These are phyloP conservation scores for Ananas comosus DNA, from an alignment of 176 grass and related monocot genomes.

Conservation along the genomic window DNA sequence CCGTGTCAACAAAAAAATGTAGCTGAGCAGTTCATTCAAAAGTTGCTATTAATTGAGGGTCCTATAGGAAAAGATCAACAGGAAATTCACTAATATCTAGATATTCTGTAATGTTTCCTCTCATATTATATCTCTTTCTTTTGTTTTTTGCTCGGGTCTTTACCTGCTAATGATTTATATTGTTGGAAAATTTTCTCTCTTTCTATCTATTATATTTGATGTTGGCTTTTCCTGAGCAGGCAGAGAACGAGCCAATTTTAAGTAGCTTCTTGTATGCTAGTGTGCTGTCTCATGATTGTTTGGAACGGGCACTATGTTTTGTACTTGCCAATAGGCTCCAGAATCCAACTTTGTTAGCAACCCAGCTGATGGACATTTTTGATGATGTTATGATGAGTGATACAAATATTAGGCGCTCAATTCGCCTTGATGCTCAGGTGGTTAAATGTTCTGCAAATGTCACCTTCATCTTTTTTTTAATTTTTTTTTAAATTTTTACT, in stretches of 20 bases:
- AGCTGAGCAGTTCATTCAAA: too few relatives aligned
- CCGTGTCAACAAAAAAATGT: too few relatives aligned
- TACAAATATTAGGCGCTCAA: conserved; percentile 58
- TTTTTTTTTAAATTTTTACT: neutral
- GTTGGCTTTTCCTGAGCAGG: conserved; percentile 24
- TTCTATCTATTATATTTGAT: neutral
- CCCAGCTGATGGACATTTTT: conserved; percentile 92
- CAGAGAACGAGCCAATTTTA: conserved; percentile 94
- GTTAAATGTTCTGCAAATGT: conserved; percentile 13
- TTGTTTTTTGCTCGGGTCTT: too few relatives aligned
- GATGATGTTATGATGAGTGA: conserved; percentile 88
- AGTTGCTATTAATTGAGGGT: too few relatives aligned
- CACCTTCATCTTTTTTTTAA: neutral
- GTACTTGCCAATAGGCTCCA: conserved; percentile 91
- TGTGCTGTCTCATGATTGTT: conserved; percentile 74
- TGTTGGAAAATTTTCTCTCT: neutral
- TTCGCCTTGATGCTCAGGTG: conserved; percentile 97
- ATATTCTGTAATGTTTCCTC: too few relatives aligned
- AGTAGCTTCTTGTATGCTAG: conserved; percentile 95
- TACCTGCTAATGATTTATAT: neutral
- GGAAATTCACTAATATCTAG: too few relatives aligned
- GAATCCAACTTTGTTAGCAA: conserved; percentile 83
- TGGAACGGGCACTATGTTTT: conserved; percentile 75
- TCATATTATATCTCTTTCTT: too few relatives aligned
- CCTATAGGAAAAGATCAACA: too few relatives aligned